Evolutionary conservation across 2,329 filamentous ascomycete species (phyloP), one percentile per base, ranked within the genome.

Genomic region (Fusarium sacchari): DNA sequence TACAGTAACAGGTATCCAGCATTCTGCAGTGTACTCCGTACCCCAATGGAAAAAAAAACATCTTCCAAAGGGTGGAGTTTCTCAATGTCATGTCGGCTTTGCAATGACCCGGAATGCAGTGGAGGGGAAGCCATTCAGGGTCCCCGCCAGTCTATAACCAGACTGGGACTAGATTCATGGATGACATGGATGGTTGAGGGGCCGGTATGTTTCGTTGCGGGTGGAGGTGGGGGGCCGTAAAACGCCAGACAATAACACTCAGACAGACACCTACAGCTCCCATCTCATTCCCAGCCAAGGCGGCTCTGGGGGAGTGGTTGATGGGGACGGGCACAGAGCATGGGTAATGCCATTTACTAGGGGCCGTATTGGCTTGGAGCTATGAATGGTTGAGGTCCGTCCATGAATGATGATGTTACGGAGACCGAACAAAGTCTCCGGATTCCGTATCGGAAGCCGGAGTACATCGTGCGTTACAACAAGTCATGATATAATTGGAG

Each of bases 1-100:
- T 26, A 26, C 49, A 26, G 32, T 24, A 1, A 34, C 18, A 24
- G 30, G 30, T 32, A 20, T 56, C 58, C 28, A 56, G 49, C 37
- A 50, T 44, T 39, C 43, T 60, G 40, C 17, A 67, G 44, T 60
- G 64, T 56, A 44, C 76, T 76, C 76, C 76, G 64, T 56, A 44
- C 76, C 76, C 76, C 76, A 78, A 78, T 72, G 72, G 68, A 75
- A 73, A 73, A 44, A 56, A 52, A 78, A 56, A 32, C 26, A 47
- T 53, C 36, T 15, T 64, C 22, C 39, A 53, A 47, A 42, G 30
- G 34, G 50, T 55, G 50, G 34, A 55, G 34, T 55, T 55, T 55
- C 50, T 55, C 50, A 55, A 55, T 55, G 30, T 66, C 61, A 20
- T 43, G 24, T 69, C 59, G 59, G 67, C 46, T 59, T 53, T 69